Conservation (phyloP, 2,329 filamentous ascomycete genomes). For the Cladorrhinum sp. region DNA sequence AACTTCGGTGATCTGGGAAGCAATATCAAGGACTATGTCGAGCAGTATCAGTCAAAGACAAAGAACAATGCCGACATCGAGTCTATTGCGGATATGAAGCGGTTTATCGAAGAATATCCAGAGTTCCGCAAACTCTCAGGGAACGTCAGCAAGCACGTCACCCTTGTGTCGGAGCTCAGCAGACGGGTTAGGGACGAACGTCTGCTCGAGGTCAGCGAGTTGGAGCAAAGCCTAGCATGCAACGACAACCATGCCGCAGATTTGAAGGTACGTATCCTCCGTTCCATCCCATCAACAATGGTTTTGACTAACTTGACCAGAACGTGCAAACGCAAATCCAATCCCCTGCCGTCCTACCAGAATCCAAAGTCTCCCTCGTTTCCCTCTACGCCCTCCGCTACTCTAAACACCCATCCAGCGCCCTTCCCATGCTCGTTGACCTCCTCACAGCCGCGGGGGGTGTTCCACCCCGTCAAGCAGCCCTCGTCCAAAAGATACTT, state of each 20-base stretch:
- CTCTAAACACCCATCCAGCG: conserved; percentile 78
- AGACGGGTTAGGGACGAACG: conserved; percentile 81
- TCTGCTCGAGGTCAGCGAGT: conserved; percentile 91
- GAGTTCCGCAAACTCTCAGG: conserved; percentile 96
- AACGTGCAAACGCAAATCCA: conserved; percentile 84
- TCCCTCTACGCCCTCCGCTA: conserved; percentile 95
- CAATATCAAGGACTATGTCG: conserved; percentile 97
- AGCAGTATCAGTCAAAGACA: conserved; percentile 97
- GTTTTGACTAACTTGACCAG: conserved; percentile 38
- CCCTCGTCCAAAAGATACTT: conserved; percentile 77
- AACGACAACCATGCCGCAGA: conserved; percentile 92
- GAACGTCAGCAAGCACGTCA: conserved; percentile 98
- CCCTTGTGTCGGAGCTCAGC: conserved; percentile 89
- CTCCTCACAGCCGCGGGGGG: conserved; percentile 81
- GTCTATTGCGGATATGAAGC: conserved; percentile 97
- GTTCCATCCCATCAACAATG: neutral
- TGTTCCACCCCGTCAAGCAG: conserved; percentile 70
- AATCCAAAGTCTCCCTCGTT: conserved; percentile 85
- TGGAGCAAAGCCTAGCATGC: conserved; percentile 94
- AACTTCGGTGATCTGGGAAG: conserved; percentile 95
- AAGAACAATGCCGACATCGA: conserved; percentile 95
- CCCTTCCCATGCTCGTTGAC: conserved; percentile 80
- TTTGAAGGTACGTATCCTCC: conserved; percentile 64
- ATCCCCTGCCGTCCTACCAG: conserved; percentile 68
- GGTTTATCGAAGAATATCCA: conserved; percentile 97